Evolutionary conservation across 495 filamentous ascomycete species (phyloP), one percentile per base, ranked within the genome.

Genomic region (Elasticomyces elasticus): DNA sequence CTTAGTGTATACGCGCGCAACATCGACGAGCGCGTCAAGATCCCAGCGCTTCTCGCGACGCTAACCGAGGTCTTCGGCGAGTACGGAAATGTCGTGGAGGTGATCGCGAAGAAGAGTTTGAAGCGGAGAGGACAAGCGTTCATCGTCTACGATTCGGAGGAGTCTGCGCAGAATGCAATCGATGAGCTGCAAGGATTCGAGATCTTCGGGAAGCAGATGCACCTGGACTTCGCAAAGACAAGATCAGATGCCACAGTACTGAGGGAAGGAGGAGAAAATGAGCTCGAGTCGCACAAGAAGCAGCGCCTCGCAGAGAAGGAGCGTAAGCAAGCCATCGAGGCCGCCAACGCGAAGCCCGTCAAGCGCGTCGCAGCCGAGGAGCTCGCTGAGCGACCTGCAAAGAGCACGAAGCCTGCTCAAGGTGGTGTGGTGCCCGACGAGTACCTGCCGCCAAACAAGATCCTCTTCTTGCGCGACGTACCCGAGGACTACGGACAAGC

Each of bases 61-160:
- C 76, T 97, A 22, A 64, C 64, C 4, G 80, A 84, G 62, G 79
- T 97, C 65, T 99, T 99, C 72, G 79, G 79, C 42, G 87, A 95
- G 64, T 96, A 89, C 69, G 92, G 92, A 64, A 86, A 76, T 51
- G 78, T 99, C 62, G 72, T 97, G 62, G 92, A 99, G 54, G 80
- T 99, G 54, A 79, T 97, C 51, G 89, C 89, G 35, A 97, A 97
- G 75, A 85, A 76, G 43, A 95, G 91, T 66, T 73, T 97, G 30
- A 89, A 87, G 64, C 85, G 87, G 52, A 95, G 94, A 69, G 92
- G 92, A 41, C 92, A 99, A 71, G 92, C 92, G 5, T 99, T 99
- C 68, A 73, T 99, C 52, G 90, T 99, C 49, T 97, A 89, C 69
- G 89, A 94, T 59, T 80, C 74, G 48, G 72, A 80, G 24, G 82